Conservation (phyloP, 495 filamentous ascomycete genomes). For the Margaritispora aquatica region DNA sequence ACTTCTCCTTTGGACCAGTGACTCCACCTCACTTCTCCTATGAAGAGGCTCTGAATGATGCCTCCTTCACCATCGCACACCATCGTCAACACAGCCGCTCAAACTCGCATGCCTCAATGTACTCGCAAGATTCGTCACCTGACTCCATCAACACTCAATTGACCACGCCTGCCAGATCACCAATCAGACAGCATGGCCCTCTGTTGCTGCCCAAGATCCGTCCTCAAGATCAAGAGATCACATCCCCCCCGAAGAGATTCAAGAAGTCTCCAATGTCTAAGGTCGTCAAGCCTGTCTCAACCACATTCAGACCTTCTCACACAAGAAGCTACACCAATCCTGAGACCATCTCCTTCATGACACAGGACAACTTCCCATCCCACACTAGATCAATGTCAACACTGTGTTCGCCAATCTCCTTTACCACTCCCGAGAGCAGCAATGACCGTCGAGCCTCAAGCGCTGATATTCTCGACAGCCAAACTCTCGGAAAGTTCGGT, state of each 20-base stretch:
- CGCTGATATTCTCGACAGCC: slow-evolving; percentile 57
- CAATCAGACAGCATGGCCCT: slow-evolving; percentile 74
- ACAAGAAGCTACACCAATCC: slow-evolving; percentile 64
- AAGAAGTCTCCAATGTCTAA: slow-evolving; percentile 11
- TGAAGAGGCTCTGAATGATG: slow-evolving; percentile 37
- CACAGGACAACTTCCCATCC: slow-evolving; percentile 25
- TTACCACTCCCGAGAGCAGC: slow-evolving; percentile 44
- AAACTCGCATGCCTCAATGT: slow-evolving; percentile 49
- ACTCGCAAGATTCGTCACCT: slow-evolving; percentile 68
- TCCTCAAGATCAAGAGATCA: slow-evolving; percentile 73
- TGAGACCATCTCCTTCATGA: slow-evolving; percentile 46
- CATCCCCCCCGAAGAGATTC: slow-evolving; percentile 22
- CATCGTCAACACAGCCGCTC: slow-evolving; percentile 31
- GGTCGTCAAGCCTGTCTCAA: slow-evolving; percentile 4
- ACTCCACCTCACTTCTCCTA: slow-evolving; percentile 26
- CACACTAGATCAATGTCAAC: slow-evolving; percentile 35
- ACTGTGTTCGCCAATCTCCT: slow-evolving; percentile 62
- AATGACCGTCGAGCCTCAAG: slow-evolving; percentile 60
- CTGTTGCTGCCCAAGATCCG: slow-evolving; percentile 82
- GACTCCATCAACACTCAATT: slow-evolving; percentile 55
- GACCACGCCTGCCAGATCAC: slow-evolving; percentile 68
- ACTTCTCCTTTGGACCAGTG: slow-evolving; percentile 48
- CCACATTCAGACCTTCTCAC: slow-evolving; percentile 40
- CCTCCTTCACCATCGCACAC: slow-evolving; percentile 21
- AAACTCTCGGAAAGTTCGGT: slow-evolving; percentile 59